phyloP scores from a whole-genome alignment of 768 basidiomycete species.

The Holtermanniella nyarrowii region DNA sequence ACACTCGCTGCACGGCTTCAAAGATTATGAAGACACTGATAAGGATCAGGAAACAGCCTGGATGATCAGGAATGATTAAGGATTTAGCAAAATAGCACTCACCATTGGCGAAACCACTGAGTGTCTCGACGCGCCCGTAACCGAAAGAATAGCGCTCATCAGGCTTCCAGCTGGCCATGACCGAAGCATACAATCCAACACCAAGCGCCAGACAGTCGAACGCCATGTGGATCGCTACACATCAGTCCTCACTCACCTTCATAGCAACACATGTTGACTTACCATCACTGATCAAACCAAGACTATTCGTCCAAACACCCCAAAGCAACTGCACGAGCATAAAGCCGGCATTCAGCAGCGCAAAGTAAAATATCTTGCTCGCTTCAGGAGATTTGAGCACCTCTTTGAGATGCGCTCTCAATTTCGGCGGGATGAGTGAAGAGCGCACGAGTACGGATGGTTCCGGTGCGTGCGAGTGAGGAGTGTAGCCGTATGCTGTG shows the following conservation, averaged over 20 bases:
- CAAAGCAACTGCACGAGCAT: conserved; percentile 86
- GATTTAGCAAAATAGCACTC: no score
- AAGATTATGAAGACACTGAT: conserved; percentile 98
- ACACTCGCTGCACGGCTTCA: conserved; percentile 93
- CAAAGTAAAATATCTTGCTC: conserved; percentile 91
- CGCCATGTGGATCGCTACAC: conserved; percentile 92
- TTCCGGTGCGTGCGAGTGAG: neutral
- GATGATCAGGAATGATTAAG: no score
- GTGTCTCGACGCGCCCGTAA: conserved; percentile 89
- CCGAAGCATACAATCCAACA: conserved; percentile 86
- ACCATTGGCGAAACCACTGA: conserved; percentile 97
- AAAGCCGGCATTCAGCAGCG: conserved; percentile 85
- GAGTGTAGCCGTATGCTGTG: neutral
- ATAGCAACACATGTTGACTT: conserved; percentile 35
- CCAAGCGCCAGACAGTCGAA: conserved; percentile 98
- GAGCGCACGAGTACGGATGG: neutral
- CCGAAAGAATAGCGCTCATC: conserved; percentile 94
- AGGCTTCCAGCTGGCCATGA: conserved; percentile 96
- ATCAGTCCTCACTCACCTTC: neutral
- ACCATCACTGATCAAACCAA: conserved; percentile 97
- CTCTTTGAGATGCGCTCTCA: conserved; percentile 62
- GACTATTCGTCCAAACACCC: conserved; percentile 92
- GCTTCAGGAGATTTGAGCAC: conserved; percentile 87
- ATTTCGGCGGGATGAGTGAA: conserved; percentile 29
- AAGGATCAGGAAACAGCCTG: conserved; percentile 34